Conservation (phyloP, 1,284 basidiomycete genomes). For the Malassezia arunalokei region DNA sequence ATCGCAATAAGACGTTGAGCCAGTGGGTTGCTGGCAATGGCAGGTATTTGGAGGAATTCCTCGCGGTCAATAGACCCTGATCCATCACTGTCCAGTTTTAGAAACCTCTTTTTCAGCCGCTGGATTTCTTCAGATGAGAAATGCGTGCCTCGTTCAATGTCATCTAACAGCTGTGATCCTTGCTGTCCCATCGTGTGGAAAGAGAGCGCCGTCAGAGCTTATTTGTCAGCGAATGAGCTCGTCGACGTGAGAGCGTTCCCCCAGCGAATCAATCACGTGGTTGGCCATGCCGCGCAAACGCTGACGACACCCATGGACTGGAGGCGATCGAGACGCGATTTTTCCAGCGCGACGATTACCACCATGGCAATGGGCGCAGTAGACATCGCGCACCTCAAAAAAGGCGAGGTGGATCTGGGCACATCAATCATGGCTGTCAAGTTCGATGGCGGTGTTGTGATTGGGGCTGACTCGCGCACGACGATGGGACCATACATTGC, state of each 20-base stretch:
- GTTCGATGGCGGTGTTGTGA: constrained; percentile 84
- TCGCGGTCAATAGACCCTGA: constrained; percentile 96
- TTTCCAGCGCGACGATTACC: not conserved
- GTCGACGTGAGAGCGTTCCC: not conserved
- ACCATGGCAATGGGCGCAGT: constrained; percentile 17
- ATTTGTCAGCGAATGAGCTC: not conserved
- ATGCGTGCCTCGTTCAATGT: constrained; percentile 83
- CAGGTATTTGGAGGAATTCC: constrained; percentile 95
- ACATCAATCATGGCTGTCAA: constrained; percentile 99
- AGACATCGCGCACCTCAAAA: constrained; percentile 31
- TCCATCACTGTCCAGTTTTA: constrained; percentile 97
- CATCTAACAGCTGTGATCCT: constrained; percentile 83
- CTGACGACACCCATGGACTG: constrained; percentile 4
- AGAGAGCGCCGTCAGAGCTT: not conserved
- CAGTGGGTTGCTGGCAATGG: constrained; percentile 93
- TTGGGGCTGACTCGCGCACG: constrained; percentile 92
- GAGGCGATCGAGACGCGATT: not conserved
- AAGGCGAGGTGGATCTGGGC: constrained; percentile 45
- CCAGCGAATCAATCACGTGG: constrained; percentile 8
- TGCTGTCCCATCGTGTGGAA: constrained; percentile 46
- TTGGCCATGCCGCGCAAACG: not conserved
- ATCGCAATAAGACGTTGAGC: constrained; percentile 97
- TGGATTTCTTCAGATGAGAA: constrained; percentile 50
- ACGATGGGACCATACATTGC: constrained; percentile 95
- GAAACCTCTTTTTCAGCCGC: constrained; percentile 92